Percentiles rank a stretch among this genome's conserved stretches.
phyloP scores from a whole-genome alignment of 345 rosid genomes.

The Linum tenue region DNA sequence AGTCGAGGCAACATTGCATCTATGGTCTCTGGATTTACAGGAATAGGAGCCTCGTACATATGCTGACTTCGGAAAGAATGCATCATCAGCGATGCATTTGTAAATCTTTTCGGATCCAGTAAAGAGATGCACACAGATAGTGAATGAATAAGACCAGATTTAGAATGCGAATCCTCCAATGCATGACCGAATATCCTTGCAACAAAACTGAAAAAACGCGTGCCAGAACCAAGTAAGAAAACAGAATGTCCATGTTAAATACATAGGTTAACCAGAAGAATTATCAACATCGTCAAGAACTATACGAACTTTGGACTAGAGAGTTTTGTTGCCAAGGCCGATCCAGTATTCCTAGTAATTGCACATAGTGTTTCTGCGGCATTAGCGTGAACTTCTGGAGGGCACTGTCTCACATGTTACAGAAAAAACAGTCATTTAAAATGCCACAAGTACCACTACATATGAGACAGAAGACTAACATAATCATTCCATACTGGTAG shows the following conservation, averaged over 20 bases:
- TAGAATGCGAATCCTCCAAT: slow-evolving; percentile 84
- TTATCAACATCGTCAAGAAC: background rate
- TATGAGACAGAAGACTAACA: background rate
- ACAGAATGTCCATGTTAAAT: background rate
- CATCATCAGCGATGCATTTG: slow-evolving; percentile 57
- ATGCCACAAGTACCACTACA: slow-evolving; percentile 4
- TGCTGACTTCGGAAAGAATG: slow-evolving; percentile 72
- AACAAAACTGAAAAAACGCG: slow-evolving; percentile 51
- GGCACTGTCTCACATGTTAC: slow-evolving; percentile 34
- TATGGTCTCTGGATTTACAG: slow-evolving; percentile 73
- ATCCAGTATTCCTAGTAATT: slow-evolving; percentile 81
- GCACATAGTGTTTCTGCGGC: slow-evolving; percentile 96
- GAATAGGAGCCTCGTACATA: slow-evolving; percentile 62
- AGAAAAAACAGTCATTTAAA: slow-evolving; percentile 18
- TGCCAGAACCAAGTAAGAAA: background rate
- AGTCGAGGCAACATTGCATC: slow-evolving; percentile 93
- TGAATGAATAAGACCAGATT: slow-evolving; percentile 81
- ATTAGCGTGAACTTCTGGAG: slow-evolving; percentile 89
- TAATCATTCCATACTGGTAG: background rate
- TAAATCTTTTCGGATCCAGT: slow-evolving; percentile 84
- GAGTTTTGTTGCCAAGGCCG: slow-evolving; percentile 83
- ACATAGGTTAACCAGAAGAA: background rate
- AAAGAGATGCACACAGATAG: slow-evolving; percentile 93
- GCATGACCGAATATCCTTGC: slow-evolving; percentile 90
- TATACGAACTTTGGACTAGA: slow-evolving; percentile 68